Conservation (phyloP, 352 stramenopile genomes). For the Hyaloperonospora brassicae region DNA sequence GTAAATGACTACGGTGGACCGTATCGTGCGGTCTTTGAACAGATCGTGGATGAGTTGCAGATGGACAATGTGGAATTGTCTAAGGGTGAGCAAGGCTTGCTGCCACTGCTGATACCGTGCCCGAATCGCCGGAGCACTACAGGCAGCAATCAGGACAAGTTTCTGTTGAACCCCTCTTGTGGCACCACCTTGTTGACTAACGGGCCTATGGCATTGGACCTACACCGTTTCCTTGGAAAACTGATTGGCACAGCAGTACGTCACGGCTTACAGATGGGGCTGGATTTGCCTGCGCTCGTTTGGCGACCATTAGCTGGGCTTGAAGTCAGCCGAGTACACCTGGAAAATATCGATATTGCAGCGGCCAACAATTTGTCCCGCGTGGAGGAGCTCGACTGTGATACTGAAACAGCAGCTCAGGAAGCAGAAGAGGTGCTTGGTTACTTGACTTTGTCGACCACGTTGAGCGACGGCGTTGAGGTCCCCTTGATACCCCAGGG, state of each 20-base stretch:
- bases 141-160: constrained; percentile 89
- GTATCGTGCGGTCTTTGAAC: constrained; percentile 96
- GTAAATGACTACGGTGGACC: constrained; percentile 98
- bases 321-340: constrained; percentile 59
- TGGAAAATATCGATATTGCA: constrained; percentile 77
- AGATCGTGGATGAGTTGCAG: constrained; percentile 93
- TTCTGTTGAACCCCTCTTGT: constrained; percentile 82
- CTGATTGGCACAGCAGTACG: constrained; percentile 92
- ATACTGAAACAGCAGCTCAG: constrained; percentile 18
- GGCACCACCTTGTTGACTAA: constrained; percentile 74
- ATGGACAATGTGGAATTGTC: constrained; percentile 84
- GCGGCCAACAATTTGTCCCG: constrained; percentile 55
- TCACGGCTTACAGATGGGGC: constrained; percentile 92
- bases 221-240: constrained; percentile 94
- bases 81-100: constrained; percentile 78
- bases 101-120: constrained; percentile 85
- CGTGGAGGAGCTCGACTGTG: constrained; percentile 46
- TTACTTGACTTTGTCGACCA: constrained; percentile 69
- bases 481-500: constrained; percentile 57
- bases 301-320: constrained; percentile 81
- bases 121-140: constrained; percentile 81
- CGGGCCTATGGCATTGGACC: constrained; percentile 87
- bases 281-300: constrained; percentile 83
- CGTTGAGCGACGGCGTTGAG: constrained; percentile 73
- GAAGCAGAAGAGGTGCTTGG: constrained; percentile 50